Base-by-base conservation (phyloP, 148 eudicot genomes). In the Vaccinium vitisidaea region DNA sequence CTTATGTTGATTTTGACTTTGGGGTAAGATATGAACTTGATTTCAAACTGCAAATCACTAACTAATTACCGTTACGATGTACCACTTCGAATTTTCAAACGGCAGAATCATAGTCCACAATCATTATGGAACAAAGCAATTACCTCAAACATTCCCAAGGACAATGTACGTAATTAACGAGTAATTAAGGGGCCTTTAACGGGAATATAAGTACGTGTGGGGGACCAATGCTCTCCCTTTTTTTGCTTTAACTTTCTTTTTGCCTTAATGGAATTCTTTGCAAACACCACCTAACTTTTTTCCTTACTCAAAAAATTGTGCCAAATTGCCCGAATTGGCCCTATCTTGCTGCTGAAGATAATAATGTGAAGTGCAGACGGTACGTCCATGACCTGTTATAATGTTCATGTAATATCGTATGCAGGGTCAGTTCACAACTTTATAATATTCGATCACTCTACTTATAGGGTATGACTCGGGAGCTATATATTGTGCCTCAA, bases 241-340 rank as follows among this genome's bases (percentile, higher is more conserved):
- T 23, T n/a, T 67, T n/a, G 69, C 73, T 67, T 67, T 67, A 67
- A 67, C 73, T 67, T 67, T 65, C 25, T 65, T 65, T 67, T 12
- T 67, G 73, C 16, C 36, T 67, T 4, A 25, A 11, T 3, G 73
- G 16, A 67, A 25, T 67, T 67, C 16, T 25, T 25, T 67, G 6
- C 36, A 67, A 67, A 27, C 73, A 25, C 36, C 32, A 23, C 15
- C 25, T 14, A 25, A 8, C 69, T 61, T 25, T 8, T n/a, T n/a
- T 21, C 69, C 23, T 61, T 21, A 43, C 69, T 13, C 11, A 8
- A 8, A 61, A 61, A 61, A 61, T 8, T 11, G 27, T 21, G 69
- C 27, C 69, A 61, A 61, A 61, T 61, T 61, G 25, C 25, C 69
- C 21, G 6, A n/a, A 21, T 61, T 0, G 6, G 15, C 59, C 19